A percentile compares a stretch with the other conserved stretches of the same genome.
Conservation (phyloP, 371 early-diverging fungal species). For the Saksenaea vasiformis region DNA sequence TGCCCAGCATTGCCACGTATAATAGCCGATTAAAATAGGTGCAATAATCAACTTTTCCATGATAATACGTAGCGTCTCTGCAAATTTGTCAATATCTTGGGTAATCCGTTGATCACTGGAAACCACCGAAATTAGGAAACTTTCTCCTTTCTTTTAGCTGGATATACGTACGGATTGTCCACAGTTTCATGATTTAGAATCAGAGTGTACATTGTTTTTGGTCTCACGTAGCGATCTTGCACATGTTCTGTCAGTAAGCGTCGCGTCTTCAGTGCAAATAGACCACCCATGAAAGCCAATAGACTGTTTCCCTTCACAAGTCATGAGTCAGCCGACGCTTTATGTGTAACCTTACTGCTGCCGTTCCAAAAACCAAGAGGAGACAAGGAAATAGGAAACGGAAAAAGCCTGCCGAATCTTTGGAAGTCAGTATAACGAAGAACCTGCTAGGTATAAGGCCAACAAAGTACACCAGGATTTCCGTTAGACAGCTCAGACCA, state of each 20-base stretch:
- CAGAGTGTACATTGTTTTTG: conserved; percentile 63
- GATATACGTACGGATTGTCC: conserved; percentile 69
- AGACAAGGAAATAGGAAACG: conserved; percentile 53
- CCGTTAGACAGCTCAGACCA: conserved; percentile 44
- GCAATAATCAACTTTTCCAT: conserved; percentile 71
- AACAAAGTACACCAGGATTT: conserved; percentile 69
- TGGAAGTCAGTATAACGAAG: conserved; percentile 67
- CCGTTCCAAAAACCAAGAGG: conserved; percentile 56
- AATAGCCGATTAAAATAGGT: conserved; percentile 77
- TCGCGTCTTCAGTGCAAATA: conserved; percentile 63
- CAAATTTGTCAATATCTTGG: conserved; percentile 85
- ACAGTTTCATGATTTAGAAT: conserved; percentile 52
- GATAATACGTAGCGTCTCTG: conserved; percentile 61
- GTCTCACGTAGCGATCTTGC: conserved; percentile 63
- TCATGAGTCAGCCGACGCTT: background rate
- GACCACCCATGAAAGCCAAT: conserved; percentile 55
- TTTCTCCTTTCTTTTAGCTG: background rate
- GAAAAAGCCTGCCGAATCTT: conserved; percentile 61
- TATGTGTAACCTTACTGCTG: conserved; percentile 40
- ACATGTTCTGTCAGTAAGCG: conserved; percentile 57
- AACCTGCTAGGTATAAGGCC: conserved; percentile 75
- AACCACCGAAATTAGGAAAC: background rate
- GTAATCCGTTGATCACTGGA: conserved; percentile 87
- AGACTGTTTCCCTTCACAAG: conserved; percentile 53
- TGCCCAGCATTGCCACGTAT: conserved; percentile 72